Base-by-base conservation (phyloP, 805 yeast genomes). In the Jamesozyma spencerorum region DNA sequence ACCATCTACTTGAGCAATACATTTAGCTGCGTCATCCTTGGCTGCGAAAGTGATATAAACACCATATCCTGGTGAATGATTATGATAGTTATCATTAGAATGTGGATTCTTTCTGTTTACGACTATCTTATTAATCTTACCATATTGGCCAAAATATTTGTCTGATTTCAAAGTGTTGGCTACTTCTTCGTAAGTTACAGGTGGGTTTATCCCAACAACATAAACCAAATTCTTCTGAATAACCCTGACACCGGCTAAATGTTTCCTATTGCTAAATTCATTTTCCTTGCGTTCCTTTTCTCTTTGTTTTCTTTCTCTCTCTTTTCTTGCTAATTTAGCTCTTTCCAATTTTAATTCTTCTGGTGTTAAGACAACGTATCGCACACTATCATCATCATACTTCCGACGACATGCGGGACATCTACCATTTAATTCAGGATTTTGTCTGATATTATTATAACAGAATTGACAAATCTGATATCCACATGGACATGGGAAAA, bases 401-500 rank as follows among this genome's bases (percentile, higher is more conserved):
- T 81, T 74, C 46, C 98, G 71, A 58, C 99, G 83, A 64, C 99
- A 92, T 1, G 95, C 97, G 1, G 99, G 99, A 66, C 99, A 92
- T 50, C 86, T 77, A 2, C 97, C 97, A 59, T 88, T 88, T 47
- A 90, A 68, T 60, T 92, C 96, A 1, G 97, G 97, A 53, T 90
- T 90, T 49, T 86, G 92, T 48, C 96, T 75, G 54, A 92, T 92
- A 61, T 88, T 90, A 66, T 92, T 92, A 71, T 90, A 92, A 63
- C 99, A 92, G 60, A 92, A 92, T 70, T 90, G 97, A 63, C 99
- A 92, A 43, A 92, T 85, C 62, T 94, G 97, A 57, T 92, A 92
- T 15, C 99, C 99, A 68, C 99, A 92, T 1, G 97, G 97, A 69
- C 99, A 92, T n/a, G 99, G 99, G 62, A 83, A 86, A 71, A 92